A percentile compares a stretch with the other conserved stretches of the same genome.
phyloP scores from a whole-genome alignment of 768 basidiomycete species.

The Clathrus columnatus region DNA sequence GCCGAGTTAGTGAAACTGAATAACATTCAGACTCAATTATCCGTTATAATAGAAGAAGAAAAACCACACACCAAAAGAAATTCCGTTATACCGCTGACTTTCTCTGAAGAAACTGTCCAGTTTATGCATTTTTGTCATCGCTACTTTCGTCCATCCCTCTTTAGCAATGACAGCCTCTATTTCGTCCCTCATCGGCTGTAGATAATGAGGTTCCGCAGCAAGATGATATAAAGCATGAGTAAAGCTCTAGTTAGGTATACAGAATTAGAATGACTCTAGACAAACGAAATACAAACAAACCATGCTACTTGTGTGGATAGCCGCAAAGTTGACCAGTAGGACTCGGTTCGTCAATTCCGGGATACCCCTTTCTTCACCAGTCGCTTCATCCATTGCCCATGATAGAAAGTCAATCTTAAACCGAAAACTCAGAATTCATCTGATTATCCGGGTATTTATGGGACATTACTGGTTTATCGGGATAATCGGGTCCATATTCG shows the following conservation, averaged over 20 bases:
- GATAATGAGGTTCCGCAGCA: constrained; percentile 2
- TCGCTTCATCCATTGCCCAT: constrained; percentile 36
- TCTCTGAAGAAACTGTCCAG: constrained; percentile 13
- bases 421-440: too few species aligned
- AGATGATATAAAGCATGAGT: neutral
- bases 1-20: constrained; percentile 5
- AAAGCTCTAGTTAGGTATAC: constrained; percentile 19
- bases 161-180: constrained; percentile 27
- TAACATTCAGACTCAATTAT: too few species aligned
- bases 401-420: constrained; percentile 36
- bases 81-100: constrained; percentile 28
- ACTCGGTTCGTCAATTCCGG: constrained; percentile 24
- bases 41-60: neutral
- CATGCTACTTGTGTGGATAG: constrained; percentile 33
- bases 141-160: constrained; percentile 23
- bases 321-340: constrained; percentile 34
- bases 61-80: constrained; percentile 15
- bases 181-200: constrained; percentile 25
- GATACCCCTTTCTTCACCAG: constrained; percentile 22
- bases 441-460: too few species aligned
- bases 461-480: constrained; percentile 25
- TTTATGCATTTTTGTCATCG: constrained; percentile 9
- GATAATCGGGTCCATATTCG: constrained; percentile 23
- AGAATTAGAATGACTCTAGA: neutral
- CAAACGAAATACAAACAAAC: constrained; percentile 15